A percentile compares a stretch with the other conserved stretches of the same genome.
Conservation (phyloP, 768 basidiomycete genomes). For the Amanita brunnescens region DNA sequence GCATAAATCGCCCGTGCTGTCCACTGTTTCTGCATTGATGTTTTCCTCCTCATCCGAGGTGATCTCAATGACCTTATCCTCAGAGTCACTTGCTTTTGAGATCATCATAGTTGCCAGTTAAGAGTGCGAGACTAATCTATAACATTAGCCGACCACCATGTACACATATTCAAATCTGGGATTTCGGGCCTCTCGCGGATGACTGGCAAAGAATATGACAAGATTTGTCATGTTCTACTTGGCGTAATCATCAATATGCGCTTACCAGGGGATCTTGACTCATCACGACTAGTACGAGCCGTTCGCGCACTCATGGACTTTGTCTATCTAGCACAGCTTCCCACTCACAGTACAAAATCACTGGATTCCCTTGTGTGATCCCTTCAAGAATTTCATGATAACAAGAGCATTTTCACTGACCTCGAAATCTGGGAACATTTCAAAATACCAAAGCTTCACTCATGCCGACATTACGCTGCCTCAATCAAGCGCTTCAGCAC, state of each 20-base stretch:
- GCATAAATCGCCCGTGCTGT: too few species aligned
- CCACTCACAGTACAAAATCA: background rate
- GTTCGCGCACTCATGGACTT: background rate
- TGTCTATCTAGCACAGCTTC: background rate
- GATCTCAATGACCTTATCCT: too few species aligned
- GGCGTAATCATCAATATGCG: background rate
- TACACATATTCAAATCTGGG: background rate
- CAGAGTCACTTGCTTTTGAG: too few species aligned
- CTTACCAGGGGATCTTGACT: background rate
- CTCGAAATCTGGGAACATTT: conserved; percentile 14
- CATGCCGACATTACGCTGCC: conserved; percentile 8
- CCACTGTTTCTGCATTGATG: too few species aligned
- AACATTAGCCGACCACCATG: too few species aligned
- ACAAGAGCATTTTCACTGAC: conserved; percentile 15
- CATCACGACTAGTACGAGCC: background rate
- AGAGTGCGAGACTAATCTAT: too few species aligned
- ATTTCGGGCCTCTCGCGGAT: background rate
- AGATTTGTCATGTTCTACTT: background rate
- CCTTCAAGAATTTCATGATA: background rate
- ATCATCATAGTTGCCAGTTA: too few species aligned
- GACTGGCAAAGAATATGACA: background rate
- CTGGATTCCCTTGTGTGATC: conserved; percentile 8
- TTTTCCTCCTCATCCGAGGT: too few species aligned
- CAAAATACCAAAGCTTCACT: conserved; percentile 19
- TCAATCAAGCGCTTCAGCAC: conserved; percentile 12